These are phyloP conservation scores for Mycosphaerella arachidis DNA, from an alignment of 2,329 filamentous ascomycete species.

Conservation along the genomic window DNA sequence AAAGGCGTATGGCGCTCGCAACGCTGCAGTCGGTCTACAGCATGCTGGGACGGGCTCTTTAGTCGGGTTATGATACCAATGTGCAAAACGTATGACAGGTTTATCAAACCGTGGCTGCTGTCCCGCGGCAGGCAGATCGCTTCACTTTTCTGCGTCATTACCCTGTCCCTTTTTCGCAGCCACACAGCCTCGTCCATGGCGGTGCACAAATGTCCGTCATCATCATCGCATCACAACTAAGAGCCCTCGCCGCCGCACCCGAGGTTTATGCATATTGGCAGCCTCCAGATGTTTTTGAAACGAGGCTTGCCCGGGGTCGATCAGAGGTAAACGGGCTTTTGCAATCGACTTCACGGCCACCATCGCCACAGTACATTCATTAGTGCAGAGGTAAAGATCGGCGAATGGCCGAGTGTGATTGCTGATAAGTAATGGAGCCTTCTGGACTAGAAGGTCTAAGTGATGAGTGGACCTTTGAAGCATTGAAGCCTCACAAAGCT, in stretches of 20 bases:
- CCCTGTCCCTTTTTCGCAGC: too few relatives aligned
- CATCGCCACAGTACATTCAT: neutral
- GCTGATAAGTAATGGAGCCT: too few relatives aligned
- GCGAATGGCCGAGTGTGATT: neutral
- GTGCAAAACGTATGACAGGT: slow-evolving; percentile 16
- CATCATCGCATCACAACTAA: neutral
- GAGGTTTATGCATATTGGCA: neutral
- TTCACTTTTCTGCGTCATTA: neutral
- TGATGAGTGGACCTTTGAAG: too few relatives aligned
- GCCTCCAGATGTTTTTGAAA: neutral
- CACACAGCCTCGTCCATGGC: too few relatives aligned
- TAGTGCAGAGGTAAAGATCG: neutral
- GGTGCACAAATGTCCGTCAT: too few relatives aligned
- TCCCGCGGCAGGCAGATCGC: slow-evolving; percentile 16
- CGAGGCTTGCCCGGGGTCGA: neutral
- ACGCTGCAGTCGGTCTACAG: slow-evolving; percentile 18
- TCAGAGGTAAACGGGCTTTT: neutral
- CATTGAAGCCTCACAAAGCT: too few relatives aligned
- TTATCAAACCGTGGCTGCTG: slow-evolving; percentile 21
- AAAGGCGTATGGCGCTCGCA: slow-evolving; percentile 18
- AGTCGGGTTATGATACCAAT: slow-evolving; percentile 20
- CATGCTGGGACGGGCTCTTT: slow-evolving; percentile 18
- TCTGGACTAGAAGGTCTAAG: too few relatives aligned
- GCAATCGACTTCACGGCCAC: neutral
- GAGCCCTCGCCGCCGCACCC: neutral